phyloP scores from a whole-genome alignment of 2,329 filamentous ascomycete species.

The Exophiala mesophila region DNA sequence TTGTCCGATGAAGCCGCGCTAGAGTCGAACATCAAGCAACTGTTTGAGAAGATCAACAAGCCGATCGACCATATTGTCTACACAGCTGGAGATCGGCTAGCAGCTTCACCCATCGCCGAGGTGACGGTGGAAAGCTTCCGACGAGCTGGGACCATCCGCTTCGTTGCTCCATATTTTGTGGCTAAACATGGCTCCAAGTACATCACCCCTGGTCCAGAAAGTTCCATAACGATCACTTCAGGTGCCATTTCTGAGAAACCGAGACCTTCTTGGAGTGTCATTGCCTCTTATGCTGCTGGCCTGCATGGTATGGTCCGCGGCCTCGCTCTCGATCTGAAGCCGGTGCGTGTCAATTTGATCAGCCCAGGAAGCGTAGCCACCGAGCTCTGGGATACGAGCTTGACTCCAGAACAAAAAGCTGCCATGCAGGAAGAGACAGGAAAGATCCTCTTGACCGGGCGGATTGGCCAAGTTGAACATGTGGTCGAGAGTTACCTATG shows the following conservation, averaged over 20 bases:
- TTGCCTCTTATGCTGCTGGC: conserved; percentile 27
- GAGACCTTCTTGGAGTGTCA: conserved; percentile 31
- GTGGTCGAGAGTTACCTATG: conserved; percentile 43
- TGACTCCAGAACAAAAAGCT: conserved; percentile 24
- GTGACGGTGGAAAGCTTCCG: conserved; percentile 28
- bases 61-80: conserved; percentile 48
- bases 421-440: conserved; percentile 26
- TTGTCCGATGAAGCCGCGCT: conserved; percentile 40
- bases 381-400: conserved; percentile 34
- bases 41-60: conserved; percentile 31
- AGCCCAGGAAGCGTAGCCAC: conserved; percentile 40
- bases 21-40: conserved; percentile 39
- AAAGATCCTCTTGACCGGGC: conserved; percentile 29
- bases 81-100: conserved; percentile 44
- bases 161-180: conserved; percentile 35
- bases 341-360: conserved; percentile 41
- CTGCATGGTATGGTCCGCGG: conserved; percentile 34
- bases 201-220: conserved; percentile 28
- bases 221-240: conserved; percentile 40
- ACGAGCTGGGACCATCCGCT: conserved; percentile 32
- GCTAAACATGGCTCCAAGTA: conserved; percentile 32
- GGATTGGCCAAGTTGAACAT: conserved; percentile 34
- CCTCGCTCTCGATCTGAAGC: conserved; percentile 40
- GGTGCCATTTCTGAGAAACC: conserved; percentile 37
- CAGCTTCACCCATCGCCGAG: conserved; percentile 26